Evolutionary conservation across 768 basidiomycete genomes (phyloP).

Genomic region (Pisolithus orientalis): DNA sequence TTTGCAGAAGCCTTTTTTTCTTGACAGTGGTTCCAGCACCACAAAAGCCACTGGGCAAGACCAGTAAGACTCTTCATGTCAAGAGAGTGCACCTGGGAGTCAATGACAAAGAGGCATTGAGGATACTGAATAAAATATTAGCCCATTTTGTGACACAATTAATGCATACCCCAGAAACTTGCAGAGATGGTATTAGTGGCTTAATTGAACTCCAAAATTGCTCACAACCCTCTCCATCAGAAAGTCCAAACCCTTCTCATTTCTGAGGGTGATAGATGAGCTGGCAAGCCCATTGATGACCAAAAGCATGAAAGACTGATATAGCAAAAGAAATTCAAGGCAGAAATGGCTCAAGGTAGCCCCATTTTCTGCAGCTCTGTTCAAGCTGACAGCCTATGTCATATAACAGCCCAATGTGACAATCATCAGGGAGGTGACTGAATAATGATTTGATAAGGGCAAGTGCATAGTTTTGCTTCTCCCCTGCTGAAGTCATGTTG

Average conservation of each 20-base stretch:
- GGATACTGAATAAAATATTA: slow-evolving; percentile 20
- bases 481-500: slow-evolving; percentile 14
- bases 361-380: slow-evolving; percentile 11
- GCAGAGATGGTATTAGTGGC: slow-evolving; percentile 12
- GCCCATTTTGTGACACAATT: not conserved
- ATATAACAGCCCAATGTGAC: slow-evolving; percentile 14
- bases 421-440: slow-evolving; percentile 9
- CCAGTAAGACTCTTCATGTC: slow-evolving; percentile 5
- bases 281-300: slow-evolving; percentile 31
- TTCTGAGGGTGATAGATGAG: slow-evolving; percentile 31
- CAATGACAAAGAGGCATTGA: slow-evolving; percentile 20
- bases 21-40: slow-evolving; percentile 6
- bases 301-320: slow-evolving; percentile 31
- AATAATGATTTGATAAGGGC: slow-evolving; percentile 13
- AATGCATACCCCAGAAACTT: slow-evolving; percentile 14
- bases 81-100: slow-evolving; percentile 18
- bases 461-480: slow-evolving; percentile 20
- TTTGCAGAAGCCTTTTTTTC: not conserved
- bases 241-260: slow-evolving; percentile 14
- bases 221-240: slow-evolving; percentile 26
- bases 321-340: slow-evolving; percentile 22
- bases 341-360: slow-evolving; percentile 3
- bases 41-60: slow-evolving; percentile 12
- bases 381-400: slow-evolving; percentile 22
- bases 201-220: slow-evolving; percentile 19